Conservation (phyloP, 208 protist genomes). For the Leishmania aethiopica region DNA sequence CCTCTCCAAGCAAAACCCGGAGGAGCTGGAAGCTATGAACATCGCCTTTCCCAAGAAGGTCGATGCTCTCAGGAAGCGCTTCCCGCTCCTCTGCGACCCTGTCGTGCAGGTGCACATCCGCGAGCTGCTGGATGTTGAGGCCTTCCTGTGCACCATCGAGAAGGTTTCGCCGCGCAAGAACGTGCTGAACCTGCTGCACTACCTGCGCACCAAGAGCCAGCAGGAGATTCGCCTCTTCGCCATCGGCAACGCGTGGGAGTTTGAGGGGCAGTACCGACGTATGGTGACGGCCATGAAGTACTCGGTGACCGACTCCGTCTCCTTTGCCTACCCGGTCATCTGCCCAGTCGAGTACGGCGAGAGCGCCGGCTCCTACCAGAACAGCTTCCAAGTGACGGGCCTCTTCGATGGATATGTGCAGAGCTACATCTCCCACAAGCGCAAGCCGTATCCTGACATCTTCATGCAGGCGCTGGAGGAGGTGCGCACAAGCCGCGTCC, state of each 20-base stretch:
- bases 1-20: conserved; percentile 55
- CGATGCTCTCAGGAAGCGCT: conserved; percentile 48
- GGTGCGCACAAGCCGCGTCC: conserved; percentile 44
- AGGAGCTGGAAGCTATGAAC: conserved; percentile 62
- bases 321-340: conserved; percentile 45
- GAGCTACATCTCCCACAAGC: conserved; percentile 73
- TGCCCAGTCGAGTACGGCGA: conserved; percentile 70
- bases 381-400: conserved; percentile 64
- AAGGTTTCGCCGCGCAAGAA: conserved; percentile 80
- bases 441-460: conserved; percentile 84
- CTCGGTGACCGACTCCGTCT: conserved; percentile 41
- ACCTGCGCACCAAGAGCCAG: conserved; percentile 73
- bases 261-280: conserved; percentile 75
- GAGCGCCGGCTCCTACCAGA: conserved; percentile 17
- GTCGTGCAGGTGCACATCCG: conserved; percentile 67
- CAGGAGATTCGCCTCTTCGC: conserved; percentile 79
- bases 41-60: conserved; percentile 67
- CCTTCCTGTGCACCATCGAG: conserved; percentile 75
- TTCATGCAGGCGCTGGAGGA: conserved; percentile 67
- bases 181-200: conserved; percentile 81
- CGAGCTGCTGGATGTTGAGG: conserved; percentile 69
- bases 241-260: conserved; percentile 80
- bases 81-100: conserved; percentile 63
- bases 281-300: conserved; percentile 52
- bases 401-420: conserved; percentile 81